Evolutionary conservation across 192 early-diverging fungal genomes (phyloP).

Genomic region (Coemansia sp.): DNA sequence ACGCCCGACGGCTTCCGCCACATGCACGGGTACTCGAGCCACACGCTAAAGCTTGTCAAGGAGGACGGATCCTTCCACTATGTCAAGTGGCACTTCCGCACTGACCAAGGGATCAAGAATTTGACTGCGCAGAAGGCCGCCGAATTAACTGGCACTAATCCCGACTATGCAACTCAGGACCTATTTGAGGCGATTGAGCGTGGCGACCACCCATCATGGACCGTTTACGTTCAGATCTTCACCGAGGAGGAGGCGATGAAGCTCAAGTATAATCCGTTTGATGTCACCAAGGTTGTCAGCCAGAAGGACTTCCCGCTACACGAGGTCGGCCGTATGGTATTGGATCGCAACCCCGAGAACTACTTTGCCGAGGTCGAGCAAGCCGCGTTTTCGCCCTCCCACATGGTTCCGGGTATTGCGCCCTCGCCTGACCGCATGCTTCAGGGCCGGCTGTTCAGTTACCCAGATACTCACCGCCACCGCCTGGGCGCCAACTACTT

Average conservation of each 20-base stretch:
- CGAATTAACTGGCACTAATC: constrained; percentile 53
- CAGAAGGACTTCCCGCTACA: constrained; percentile 67
- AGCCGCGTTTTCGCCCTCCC: constrained; percentile 69
- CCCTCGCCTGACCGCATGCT: constrained; percentile 69
- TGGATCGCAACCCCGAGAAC: constrained; percentile 74
- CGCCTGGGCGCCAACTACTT: constrained; percentile 72
- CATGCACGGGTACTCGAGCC: constrained; percentile 83
- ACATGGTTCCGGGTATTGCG: constrained; percentile 72
- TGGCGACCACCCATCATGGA: constrained; percentile 69
- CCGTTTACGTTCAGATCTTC: constrained; percentile 67
- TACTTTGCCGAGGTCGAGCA: constrained; percentile 81
- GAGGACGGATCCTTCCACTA: constrained; percentile 64
- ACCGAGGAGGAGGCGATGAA: constrained; percentile 61
- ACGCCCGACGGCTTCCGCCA: constrained; percentile 79
- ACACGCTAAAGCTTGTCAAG: constrained; percentile 74
- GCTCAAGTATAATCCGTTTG: constrained; percentile 70
- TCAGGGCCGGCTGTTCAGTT: constrained; percentile 75
- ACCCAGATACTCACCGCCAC: constrained; percentile 73
- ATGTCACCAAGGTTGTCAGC: constrained; percentile 70
- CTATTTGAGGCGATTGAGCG: constrained; percentile 65
- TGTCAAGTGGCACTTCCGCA: constrained; percentile 86
- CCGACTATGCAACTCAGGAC: constrained; percentile 67
- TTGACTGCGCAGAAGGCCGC: constrained; percentile 59
- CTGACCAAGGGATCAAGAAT: constrained; percentile 67
- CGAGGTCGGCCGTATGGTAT: constrained; percentile 69